A percentile compares a stretch with the other conserved stretches of the same genome.
Evolutionary conservation across 495 filamentous ascomycete genomes (phyloP).

Genomic region (Immersiella caudata): DNA sequence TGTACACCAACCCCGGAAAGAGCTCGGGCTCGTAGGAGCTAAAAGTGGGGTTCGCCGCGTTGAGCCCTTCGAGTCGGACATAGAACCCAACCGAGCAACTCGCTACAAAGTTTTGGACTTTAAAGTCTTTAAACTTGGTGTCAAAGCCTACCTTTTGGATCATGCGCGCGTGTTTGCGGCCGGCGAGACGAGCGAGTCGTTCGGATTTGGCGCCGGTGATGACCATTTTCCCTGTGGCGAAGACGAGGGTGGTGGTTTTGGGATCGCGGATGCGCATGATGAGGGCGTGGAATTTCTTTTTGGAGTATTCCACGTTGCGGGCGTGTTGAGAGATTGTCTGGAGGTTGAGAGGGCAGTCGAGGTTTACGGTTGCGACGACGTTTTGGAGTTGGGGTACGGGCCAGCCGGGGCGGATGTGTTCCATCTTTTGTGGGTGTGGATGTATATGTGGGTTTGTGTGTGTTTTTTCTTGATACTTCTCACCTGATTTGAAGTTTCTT

Average conservation of each 20-base stretch:
- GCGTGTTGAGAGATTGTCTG: conserved; percentile 94
- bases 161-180: conserved; percentile 93
- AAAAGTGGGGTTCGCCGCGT: conserved; percentile 51
- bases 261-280: conserved; percentile 99
- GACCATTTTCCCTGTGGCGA: conserved; percentile 97
- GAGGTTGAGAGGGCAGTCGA: conserved; percentile 90
- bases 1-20: conserved; percentile 96
- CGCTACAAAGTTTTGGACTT: conserved; percentile 97
- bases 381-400: conserved; percentile 50
- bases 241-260: conserved; percentile 94
- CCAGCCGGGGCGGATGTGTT: conserved; percentile 24
- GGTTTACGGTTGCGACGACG: conserved; percentile 96
- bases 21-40: conserved; percentile 93
- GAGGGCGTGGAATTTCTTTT: conserved; percentile 93
- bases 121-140: conserved; percentile 95
- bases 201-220: conserved; percentile 95
- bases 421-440: neutral
- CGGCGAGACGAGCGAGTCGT: conserved; percentile 87
- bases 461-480: too few species aligned
- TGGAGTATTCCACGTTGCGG: conserved; percentile 97
- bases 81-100: conserved; percentile 95
- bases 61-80: conserved; percentile 89
- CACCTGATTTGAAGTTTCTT: too few species aligned
- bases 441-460: too few species aligned
- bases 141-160: conserved; percentile 98